These are phyloP conservation scores for Areca catechu DNA, from an alignment of 176 grass and related monocot genomes.

Conservation along the genomic window DNA sequence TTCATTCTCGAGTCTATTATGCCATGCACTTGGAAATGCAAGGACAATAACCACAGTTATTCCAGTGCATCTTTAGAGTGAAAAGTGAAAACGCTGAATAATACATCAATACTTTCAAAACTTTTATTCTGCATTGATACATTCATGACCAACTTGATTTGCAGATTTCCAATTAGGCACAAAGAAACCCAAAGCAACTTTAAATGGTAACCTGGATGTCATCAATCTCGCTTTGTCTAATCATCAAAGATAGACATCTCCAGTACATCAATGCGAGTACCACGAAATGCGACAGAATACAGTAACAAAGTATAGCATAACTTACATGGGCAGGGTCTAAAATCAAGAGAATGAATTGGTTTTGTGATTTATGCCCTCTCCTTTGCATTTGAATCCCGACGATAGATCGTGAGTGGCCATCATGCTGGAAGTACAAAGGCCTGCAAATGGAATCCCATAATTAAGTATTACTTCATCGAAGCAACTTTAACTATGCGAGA, in stretches of 20 bases:
- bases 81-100: no score
- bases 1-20: no score
- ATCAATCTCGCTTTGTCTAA: background rate
- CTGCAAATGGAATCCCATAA: slow-evolving; percentile 23
- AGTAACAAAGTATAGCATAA: slow-evolving; percentile 5
- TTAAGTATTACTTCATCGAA: background rate
- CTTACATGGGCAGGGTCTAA: slow-evolving; percentile 87
- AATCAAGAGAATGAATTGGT: slow-evolving; percentile 53
- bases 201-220: no score
- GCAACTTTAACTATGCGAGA: background rate
- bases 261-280: background rate
- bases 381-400: slow-evolving; percentile 95
- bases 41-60: no score
- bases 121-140: no score
- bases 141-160: no score
- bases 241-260: background rate
- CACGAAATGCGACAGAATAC: background rate
- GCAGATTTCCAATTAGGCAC: no score
- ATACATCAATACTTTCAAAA: no score
- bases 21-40: no score
- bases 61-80: no score
- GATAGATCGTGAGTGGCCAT: slow-evolving; percentile 93
- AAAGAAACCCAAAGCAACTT: no score
- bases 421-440: slow-evolving; percentile 89
- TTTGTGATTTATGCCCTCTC: slow-evolving; percentile 26